These are phyloP conservation scores for Ophiostoma montium DNA, from an alignment of 2,329 filamentous ascomycete species.

Conservation along the genomic window DNA sequence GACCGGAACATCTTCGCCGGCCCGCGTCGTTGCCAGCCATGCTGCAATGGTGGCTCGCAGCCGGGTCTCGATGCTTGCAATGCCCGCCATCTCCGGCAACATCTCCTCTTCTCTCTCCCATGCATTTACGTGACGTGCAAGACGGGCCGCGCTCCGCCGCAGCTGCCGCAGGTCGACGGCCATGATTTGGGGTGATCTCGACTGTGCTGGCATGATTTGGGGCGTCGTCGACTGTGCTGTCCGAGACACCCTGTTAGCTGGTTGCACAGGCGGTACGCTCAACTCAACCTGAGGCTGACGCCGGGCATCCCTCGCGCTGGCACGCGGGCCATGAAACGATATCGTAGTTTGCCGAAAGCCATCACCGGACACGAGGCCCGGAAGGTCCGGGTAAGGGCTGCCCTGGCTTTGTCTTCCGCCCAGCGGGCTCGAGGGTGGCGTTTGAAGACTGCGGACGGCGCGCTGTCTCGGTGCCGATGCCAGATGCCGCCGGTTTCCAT, in stretches of 20 bases:
- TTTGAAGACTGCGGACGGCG: conserved; percentile 1
- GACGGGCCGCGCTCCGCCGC: not conserved
- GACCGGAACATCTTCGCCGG: conserved; percentile 2
- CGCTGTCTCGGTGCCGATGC: not conserved
- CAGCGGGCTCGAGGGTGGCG: conserved; percentile 8
- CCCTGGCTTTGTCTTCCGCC: not conserved
- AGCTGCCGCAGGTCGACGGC: conserved; percentile 2
- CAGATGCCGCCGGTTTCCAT: not conserved
- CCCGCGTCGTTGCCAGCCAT: conserved; percentile 7
- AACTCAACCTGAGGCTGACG: too few species aligned
- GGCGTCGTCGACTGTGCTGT: too few species aligned
- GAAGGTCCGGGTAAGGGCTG: not conserved
- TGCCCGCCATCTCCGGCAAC: conserved; percentile 5
- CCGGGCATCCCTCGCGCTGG: not conserved
- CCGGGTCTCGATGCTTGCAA: conserved; percentile 8
- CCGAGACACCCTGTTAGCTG: too few species aligned
- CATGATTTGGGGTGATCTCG: not conserved
- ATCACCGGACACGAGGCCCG: conserved; percentile 3
- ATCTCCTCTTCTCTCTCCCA: not conserved
- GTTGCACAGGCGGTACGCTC: too few species aligned
- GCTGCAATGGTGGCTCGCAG: conserved; percentile 2
- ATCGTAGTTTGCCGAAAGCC: conserved; percentile 9
- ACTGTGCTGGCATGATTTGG: too few species aligned
- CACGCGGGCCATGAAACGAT: conserved; percentile 1
- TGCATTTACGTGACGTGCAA: not conserved